These are phyloP conservation scores for Achaetomium macrosporum DNA, from an alignment of 2,329 filamentous ascomycete species.

Conservation along the genomic window DNA sequence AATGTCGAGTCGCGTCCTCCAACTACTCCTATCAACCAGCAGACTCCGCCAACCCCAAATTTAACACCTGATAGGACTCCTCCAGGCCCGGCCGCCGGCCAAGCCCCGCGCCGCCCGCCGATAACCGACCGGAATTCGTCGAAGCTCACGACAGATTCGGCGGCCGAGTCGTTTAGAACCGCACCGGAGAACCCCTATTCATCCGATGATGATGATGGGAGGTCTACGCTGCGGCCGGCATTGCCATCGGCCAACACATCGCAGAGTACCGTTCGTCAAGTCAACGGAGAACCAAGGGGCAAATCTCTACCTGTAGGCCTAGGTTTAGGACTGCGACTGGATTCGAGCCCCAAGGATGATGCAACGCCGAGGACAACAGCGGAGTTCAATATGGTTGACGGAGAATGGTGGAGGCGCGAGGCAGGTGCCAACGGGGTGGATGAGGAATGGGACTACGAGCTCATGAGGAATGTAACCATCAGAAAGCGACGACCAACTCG, in stretches of 20 bases:
- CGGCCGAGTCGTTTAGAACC: conserved; percentile 65
- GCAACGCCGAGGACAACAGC: conserved; percentile 39
- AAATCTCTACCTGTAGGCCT: conserved; percentile 36
- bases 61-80: conserved; percentile 56
- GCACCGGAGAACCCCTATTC: conserved; percentile 59
- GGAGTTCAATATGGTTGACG: conserved; percentile 53
- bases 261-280: conserved; percentile 39
- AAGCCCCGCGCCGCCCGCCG: conserved; percentile 42
- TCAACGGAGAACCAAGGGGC: conserved; percentile 28
- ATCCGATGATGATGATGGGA: conserved; percentile 53
- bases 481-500: conserved; percentile 38
- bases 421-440: conserved; percentile 38
- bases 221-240: conserved; percentile 36
- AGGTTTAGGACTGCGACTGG: conserved; percentile 41
- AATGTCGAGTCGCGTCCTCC: conserved; percentile 37
- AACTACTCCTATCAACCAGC: conserved; percentile 59
- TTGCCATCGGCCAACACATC: conserved; percentile 39
- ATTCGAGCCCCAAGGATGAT: conserved; percentile 36
- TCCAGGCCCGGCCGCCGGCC: conserved; percentile 36
- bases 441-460: conserved; percentile 50
- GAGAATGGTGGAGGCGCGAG: conserved; percentile 44
- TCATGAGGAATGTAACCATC: conserved; percentile 48
- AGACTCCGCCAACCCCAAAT: conserved; percentile 68
- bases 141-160: conserved; percentile 53
- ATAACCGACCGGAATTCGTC: conserved; percentile 45